Base-by-base conservation (phyloP, 2,329 filamentous ascomycete genomes). In the Fusarium sarcochroum region DNA sequence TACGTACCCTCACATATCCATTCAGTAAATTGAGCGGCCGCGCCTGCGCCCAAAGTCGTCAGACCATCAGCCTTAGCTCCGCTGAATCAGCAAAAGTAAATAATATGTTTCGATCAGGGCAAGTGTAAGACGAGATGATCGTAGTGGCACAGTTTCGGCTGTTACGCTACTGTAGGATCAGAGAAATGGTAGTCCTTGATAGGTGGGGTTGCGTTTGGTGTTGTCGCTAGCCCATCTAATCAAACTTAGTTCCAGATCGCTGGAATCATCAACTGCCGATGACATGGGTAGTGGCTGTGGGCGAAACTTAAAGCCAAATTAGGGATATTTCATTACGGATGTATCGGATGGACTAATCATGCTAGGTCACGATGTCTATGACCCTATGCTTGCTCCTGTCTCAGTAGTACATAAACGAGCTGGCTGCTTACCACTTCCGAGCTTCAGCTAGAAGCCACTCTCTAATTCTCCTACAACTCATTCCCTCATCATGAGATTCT, bases 401-500 rank as follows among this genome's bases (percentile, higher is more conserved):
- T 13, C 9, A 11, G 27, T 30, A 30, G 27, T 30, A 10, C 27
- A 48, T 56, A 63, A 48, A 11, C 14, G 30, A 18, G 2, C 34
- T 15, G 7, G 7, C 35, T 37, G 10, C 21, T 7, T 15, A 6
- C 10, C 6, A 15, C 14, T 9, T 2, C 10, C 13, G 2, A 8
- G 7, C 5, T 14, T 17, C 7, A 2, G 2, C 15, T 21, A 20
- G 6, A 2, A 34, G 8, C 11, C 34, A 13, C 18, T 58, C 23
- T 3, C 27, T 32, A n/a, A 25, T 4, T 44, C 8, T 13, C 2
- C 14, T 2, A 14, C 8, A 18, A 11, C 25, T 30, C 44, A 1
- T 32, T 25, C 30, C 8, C 4, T 42, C 27, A 17, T 5, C 7
- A 64, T 64, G 59, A 64, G 44, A 18, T 21, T 58, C 8, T 7